phyloP scores from a whole-genome alignment of 1,139 yeast species.

The Blastobotrys raffinosifermentans region DNA sequence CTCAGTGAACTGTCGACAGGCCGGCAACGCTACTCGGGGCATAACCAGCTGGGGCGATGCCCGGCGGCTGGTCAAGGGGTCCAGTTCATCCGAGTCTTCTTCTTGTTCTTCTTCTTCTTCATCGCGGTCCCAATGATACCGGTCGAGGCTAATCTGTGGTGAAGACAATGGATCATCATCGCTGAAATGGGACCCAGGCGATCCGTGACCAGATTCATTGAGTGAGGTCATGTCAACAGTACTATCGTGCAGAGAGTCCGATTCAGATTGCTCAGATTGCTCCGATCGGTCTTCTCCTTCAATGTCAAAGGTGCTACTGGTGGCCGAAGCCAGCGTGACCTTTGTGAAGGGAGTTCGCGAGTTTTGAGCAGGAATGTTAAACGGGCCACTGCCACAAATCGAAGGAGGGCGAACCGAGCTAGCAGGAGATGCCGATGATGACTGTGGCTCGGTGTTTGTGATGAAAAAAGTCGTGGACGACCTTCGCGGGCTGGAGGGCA shows the following conservation, averaged over 20 bases:
- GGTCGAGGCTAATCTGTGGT: no score
- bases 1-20: conserved; percentile 23
- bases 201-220: neutral
- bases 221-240: neutral
- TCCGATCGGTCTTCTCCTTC: no score
- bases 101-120: no score
- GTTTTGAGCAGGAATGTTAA: neutral
- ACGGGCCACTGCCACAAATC: neutral
- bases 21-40: conserved; percentile 26
- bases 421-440: neutral
- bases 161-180: no score
- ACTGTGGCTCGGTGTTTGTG: conserved; percentile 17
- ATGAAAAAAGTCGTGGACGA: conserved; percentile 14
- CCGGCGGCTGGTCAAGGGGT: conserved; percentile 4
- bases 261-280: no score
- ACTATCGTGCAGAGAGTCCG: no score
- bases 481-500: neutral
- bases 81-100: no score
- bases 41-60: conserved; percentile 19
- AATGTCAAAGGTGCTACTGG: no score
- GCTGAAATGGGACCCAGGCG: neutral
- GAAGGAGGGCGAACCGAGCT: neutral
- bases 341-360: neutral
- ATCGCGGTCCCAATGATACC: neutral
- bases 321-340: neutral